phyloP scores from a whole-genome alignment of 169 alveolate genomes.

The Theileria sp. region DNA sequence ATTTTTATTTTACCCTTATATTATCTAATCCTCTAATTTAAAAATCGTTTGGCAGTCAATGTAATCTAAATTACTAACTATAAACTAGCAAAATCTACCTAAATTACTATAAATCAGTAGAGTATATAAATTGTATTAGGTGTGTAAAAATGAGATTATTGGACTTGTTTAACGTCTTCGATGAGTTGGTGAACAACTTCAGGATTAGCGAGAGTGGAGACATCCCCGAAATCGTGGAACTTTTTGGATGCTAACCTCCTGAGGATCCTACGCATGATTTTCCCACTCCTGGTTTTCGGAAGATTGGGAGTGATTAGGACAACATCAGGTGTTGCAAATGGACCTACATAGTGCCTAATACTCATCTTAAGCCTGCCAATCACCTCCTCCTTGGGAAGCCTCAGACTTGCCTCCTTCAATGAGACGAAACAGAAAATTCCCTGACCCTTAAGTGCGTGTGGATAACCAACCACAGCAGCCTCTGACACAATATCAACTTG shows the following conservation, averaged over 20 bases:
- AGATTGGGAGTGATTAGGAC: constrained; percentile 80
- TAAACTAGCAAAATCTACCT: no score
- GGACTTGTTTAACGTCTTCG: constrained; percentile 12
- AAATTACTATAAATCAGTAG: no score
- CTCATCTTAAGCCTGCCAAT: constrained; percentile 19
- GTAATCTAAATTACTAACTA: no score
- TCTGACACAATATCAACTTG: constrained; percentile 84
- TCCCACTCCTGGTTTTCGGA: constrained; percentile 93
- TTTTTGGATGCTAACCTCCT: constrained; percentile 86
- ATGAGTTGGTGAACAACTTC: constrained; percentile 75
- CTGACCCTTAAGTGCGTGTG: constrained; percentile 91
- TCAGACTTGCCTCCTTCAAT: constrained; percentile 57
- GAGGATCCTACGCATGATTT: constrained; percentile 88
- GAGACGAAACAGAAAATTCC: constrained; percentile 88
- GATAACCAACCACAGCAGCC: constrained; percentile 91
- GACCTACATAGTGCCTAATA: constrained; percentile 80
- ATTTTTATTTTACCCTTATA: no score
- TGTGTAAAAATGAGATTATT: not conserved
- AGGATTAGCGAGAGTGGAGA: constrained; percentile 83
- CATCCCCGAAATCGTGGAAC: constrained; percentile 77
- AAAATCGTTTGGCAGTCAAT: no score
- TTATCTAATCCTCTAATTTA: no score
- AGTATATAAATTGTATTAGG: not conserved
- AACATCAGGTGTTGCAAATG: constrained; percentile 90
- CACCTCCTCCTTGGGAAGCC: constrained; percentile 20